Base-by-base conservation (phyloP, 805 yeast genomes). In the Tetrapisispora iriomotensis region DNA sequence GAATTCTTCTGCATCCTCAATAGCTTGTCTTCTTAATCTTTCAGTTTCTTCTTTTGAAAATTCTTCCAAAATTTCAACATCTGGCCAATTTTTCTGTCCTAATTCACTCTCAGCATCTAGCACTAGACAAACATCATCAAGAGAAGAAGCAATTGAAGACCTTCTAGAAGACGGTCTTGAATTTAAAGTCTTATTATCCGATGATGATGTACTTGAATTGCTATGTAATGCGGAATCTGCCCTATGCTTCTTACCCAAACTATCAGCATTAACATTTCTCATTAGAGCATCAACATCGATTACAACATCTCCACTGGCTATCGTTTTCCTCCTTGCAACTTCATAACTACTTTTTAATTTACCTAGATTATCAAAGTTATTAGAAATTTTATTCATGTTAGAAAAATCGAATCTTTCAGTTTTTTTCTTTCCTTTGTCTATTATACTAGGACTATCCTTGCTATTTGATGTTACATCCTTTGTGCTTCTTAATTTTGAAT, bases 111-210 rank as follows among this genome's bases (percentile, higher is more conserved):
- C 58, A 34, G 73, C 75, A 45, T 80, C 87, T 28, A 87, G 68
- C 0, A 95, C 95, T 58, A 86, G 77, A 54, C 96, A 90, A 20
- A 90, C 98, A 61, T 90, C 98, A 55, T 82, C 88, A 42, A 90
- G 63, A 1, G 95, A 83, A 0, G 94, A 79, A 29, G 76, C 74
- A 39, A 74, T 76, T 1, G 68, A 59, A 7, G 64, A 53, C 26
- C 66, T 53, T 45, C 68, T 58, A 1, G 70, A 61, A 2, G 67
- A 62, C 1, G 72, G 72, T 36, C 66, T 63, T 3, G 72, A 67
- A 27, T 62, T 62, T 29, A 62, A 58, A 36, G 60, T 62, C 5
- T 54, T 56, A 17, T 52, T 59, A 6, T 52, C 51, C 13, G 47
- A 45, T 18, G 40, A 40, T 7, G 28, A 14, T 12, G 33, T 23